Evolutionary conservation across 2,329 filamentous ascomycete species (phyloP).

Genomic region (Alternaria brassicicola): DNA sequence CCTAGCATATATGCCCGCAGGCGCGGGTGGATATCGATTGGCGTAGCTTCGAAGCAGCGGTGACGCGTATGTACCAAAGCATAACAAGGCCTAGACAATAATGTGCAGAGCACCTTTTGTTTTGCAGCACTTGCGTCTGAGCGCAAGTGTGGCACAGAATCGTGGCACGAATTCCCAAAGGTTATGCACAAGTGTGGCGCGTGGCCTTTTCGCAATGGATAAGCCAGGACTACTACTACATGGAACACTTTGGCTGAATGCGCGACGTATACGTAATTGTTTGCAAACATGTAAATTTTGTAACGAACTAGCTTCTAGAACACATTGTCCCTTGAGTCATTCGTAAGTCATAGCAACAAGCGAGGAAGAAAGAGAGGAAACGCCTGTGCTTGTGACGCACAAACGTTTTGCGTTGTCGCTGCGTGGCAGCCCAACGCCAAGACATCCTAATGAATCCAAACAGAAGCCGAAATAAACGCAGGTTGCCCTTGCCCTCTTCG

Average conservation of each 20-base stretch:
- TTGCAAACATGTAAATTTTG: constrained; percentile 1
- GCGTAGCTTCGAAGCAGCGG: not conserved
- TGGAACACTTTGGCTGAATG: not conserved
- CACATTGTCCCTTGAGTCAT: constrained; percentile 7
- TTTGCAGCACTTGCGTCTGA: not conserved
- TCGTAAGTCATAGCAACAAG: constrained; percentile 11
- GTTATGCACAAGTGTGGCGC: not conserved
- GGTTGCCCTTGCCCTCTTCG: constrained; percentile 7
- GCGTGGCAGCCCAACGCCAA: constrained; percentile 17
- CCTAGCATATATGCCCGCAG: constrained; percentile 6
- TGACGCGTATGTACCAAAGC: not conserved
- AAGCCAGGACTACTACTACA: not conserved
- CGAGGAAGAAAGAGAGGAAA: constrained; percentile 4
- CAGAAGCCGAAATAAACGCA: constrained; percentile 6
- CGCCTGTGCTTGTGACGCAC: constrained; percentile 7
- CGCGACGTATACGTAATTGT: not conserved
- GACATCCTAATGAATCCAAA: not conserved
- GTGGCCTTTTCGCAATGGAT: not conserved
- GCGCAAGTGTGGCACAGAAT: constrained; percentile 1
- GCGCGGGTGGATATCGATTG: constrained; percentile 2
- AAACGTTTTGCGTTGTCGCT: constrained; percentile 6
- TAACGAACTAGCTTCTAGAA: constrained; percentile 17
- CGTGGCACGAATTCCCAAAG: constrained; percentile 5
- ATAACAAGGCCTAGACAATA: not conserved
- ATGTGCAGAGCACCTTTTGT: not conserved